phyloP scores from a whole-genome alignment of 352 stramenopile genomes.

The Heterotrichella gracilis region DNA sequence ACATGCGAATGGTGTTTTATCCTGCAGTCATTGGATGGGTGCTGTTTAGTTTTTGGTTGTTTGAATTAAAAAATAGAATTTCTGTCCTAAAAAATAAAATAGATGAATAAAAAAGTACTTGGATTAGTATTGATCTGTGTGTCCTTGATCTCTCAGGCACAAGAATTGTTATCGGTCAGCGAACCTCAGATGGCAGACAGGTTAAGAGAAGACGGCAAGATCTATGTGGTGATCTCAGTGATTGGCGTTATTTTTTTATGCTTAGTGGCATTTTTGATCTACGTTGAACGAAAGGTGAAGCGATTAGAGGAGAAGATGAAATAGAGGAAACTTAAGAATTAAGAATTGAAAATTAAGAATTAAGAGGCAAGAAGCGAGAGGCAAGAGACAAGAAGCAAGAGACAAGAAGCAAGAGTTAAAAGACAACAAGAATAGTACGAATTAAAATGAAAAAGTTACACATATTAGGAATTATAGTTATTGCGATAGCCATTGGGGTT shows the following conservation, averaged over 20 bases:
- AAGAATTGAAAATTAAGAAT: too few species aligned
- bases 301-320: not conserved
- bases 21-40: not conserved
- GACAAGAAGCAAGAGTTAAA: too few species aligned
- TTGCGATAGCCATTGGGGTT: not conserved
- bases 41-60: not conserved
- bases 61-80: constrained; percentile 7
- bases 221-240: not conserved
- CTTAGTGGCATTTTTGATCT: not conserved
- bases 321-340: too few species aligned
- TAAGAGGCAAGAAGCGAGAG: too few species aligned
- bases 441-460: constrained; percentile 10
- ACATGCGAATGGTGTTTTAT: not conserved
- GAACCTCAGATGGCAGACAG: not conserved
- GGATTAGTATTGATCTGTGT: not conserved
- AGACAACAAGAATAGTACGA: too few species aligned
- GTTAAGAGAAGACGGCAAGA: not conserved
- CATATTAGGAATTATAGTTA: constrained; percentile 5
- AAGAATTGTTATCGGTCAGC: not conserved
- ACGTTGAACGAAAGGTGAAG: not conserved
- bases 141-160: not conserved
- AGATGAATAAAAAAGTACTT: not conserved
- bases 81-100: not conserved
- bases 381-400: too few species aligned
- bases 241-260: not conserved